These are phyloP conservation scores for Moesziomyces antarcticus DNA, from an alignment of 1,284 basidiomycete species.

Conservation along the genomic window DNA sequence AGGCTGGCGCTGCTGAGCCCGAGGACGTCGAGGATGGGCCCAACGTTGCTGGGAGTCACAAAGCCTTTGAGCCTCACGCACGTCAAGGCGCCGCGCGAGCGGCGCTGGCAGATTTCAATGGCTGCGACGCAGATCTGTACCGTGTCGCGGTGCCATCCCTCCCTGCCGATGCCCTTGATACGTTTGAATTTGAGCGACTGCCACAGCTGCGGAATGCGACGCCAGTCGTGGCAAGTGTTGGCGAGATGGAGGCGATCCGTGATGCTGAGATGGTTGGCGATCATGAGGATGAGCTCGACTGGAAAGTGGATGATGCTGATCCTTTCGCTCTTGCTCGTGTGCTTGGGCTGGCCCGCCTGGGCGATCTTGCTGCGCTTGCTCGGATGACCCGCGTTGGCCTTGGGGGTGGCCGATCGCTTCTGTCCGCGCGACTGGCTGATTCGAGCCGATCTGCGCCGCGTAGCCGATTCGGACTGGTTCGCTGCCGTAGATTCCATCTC, in stretches of 20 bases:
- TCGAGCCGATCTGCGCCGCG: no score
- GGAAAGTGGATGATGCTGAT: conserved; percentile 1
- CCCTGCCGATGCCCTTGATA: not conserved
- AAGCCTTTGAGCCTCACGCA: conserved; percentile 15
- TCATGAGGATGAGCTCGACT: conserved; percentile 11
- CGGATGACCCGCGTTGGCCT: no score
- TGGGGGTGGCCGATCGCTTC: no score
- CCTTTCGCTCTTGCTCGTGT: not conserved
- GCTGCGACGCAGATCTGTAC: conserved; percentile 13
- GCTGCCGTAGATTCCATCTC: not conserved
- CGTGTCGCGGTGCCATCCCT: conserved; percentile 17
- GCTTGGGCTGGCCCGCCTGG: no score
- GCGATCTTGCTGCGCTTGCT: no score
- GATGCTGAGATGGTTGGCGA: conserved; percentile 1
- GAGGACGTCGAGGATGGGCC: conserved; percentile 2
- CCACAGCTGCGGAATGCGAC: conserved; percentile 19
- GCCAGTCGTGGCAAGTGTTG: conserved; percentile 9
- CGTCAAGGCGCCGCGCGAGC: conserved; percentile 9
- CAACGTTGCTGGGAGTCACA: not conserved
- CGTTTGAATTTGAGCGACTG: conserved; percentile 13
- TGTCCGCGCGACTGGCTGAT: no score
- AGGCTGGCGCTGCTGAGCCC: not conserved
- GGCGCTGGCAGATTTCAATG: conserved; percentile 20
- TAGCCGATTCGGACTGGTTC: no score
- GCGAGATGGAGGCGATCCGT: conserved; percentile 18